Conservation (phyloP, 805 yeast genomes). For the Kodamaea fukazawae region DNA sequence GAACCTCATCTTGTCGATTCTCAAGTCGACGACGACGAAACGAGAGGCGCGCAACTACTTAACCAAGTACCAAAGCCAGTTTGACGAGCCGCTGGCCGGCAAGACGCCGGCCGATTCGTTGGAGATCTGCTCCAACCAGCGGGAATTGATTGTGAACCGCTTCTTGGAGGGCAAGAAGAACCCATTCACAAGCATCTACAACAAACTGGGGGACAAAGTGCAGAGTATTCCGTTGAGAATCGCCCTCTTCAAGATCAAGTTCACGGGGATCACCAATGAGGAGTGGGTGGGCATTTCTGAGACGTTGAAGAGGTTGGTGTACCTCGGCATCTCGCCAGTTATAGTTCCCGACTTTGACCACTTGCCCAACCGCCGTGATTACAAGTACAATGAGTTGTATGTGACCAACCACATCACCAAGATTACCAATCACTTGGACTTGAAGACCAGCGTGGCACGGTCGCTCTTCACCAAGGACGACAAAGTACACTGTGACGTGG, state of each 20-base stretch:
- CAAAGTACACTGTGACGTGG: slow-evolving; percentile 12
- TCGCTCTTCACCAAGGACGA: slow-evolving; percentile 21
- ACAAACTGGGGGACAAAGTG: slow-evolving; percentile 20
- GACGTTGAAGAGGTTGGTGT: slow-evolving; percentile 52
- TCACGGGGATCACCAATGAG: slow-evolving; percentile 29
- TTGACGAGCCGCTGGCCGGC: slow-evolving; percentile 22
- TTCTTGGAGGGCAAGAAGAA: slow-evolving; percentile 24
- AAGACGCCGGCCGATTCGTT: slow-evolving; percentile 11
- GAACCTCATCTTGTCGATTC: slow-evolving; percentile 76
- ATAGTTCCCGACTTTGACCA: slow-evolving; percentile 37
- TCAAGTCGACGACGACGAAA: slow-evolving; percentile 89
- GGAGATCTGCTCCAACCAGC: slow-evolving; percentile 17
- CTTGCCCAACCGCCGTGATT: slow-evolving; percentile 20
- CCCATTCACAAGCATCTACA: slow-evolving; percentile 34
- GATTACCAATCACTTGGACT: slow-evolving; percentile 22
- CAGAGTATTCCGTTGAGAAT: slow-evolving; percentile 46
- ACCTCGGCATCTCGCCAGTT: slow-evolving; percentile 73
- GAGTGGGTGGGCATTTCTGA: slow-evolving; percentile 49
- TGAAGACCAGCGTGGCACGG: slow-evolving; percentile 26
- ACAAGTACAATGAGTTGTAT: slow-evolving; percentile 30
- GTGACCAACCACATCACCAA: slow-evolving; percentile 32
- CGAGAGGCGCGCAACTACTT: slow-evolving; percentile 85
- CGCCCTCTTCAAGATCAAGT: slow-evolving; percentile 54
- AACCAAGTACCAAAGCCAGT: slow-evolving; percentile 58
- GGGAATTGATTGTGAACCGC: slow-evolving; percentile 33